Evolutionary conservation across 345 rosid species (phyloP).

Genomic region (Erodium maritimum): DNA sequence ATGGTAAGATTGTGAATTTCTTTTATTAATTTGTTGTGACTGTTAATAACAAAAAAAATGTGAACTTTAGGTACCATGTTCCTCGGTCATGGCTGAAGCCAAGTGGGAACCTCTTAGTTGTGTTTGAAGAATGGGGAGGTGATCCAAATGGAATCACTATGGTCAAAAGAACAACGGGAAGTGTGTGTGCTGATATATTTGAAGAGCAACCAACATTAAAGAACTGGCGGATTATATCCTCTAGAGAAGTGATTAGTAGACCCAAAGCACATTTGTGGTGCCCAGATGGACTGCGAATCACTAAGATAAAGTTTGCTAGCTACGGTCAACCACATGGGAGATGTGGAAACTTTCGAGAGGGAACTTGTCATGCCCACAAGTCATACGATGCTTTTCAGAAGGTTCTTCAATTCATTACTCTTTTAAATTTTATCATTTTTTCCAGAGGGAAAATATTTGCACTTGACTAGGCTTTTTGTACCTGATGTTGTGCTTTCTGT

Average conservation of each 20-base stretch:
- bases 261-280: constrained; percentile 28
- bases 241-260: neutral
- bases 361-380: constrained; percentile 55
- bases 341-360: constrained; percentile 42
- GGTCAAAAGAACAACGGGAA: constrained; percentile 19
- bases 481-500: neutral
- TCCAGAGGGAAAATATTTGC: too few species aligned
- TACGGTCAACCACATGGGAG: constrained; percentile 49
- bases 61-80: constrained; percentile 29
- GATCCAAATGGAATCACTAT: constrained; percentile 21
- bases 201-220: constrained; percentile 10
- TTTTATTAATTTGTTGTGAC: neutral
- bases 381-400: constrained; percentile 29
- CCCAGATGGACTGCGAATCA: constrained; percentile 45
- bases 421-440: too few species aligned
- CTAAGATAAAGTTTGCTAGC: constrained; percentile 53
- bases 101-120: constrained; percentile 18
- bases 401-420: constrained; percentile 12
- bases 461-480: too few species aligned
- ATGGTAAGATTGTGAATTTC: constrained; percentile 19
- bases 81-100: constrained; percentile 38
- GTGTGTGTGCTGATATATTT: constrained; percentile 19
- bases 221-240: neutral
- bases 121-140: constrained; percentile 37
- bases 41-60: neutral